Conservation (phyloP, 805 yeast genomes). For the Nakazawaea sp. region DNA sequence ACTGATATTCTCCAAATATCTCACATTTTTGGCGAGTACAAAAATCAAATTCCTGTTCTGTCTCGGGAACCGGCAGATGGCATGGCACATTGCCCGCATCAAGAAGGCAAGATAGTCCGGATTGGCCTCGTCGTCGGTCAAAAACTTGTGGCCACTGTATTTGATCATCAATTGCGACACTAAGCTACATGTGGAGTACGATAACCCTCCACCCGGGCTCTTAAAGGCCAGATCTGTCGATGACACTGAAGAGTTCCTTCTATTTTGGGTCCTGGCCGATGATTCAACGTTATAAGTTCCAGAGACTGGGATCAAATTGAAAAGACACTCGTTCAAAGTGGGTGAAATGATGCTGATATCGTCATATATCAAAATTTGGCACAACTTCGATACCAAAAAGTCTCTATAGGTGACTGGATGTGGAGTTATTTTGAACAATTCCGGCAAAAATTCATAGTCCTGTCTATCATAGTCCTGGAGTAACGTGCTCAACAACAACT, state of each 20-base stretch:
- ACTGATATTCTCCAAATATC: constrained; percentile 7
- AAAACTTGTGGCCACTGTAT: constrained; percentile 28
- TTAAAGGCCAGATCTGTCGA: constrained; percentile 10
- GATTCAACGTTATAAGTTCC: constrained; percentile 2
- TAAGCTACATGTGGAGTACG: constrained; percentile 41
- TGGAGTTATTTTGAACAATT: constrained; percentile 32
- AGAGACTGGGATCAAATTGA: constrained; percentile 48
- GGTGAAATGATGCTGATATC: constrained; percentile 31
- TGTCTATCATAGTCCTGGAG: constrained; percentile 36
- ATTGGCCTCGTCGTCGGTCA: constrained; percentile 34
- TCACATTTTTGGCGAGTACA: constrained; percentile 33
- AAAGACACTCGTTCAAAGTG: constrained; percentile 50
- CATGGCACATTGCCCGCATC: constrained; percentile 47
- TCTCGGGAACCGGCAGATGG: constrained; percentile 41
- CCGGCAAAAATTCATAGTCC: constrained; percentile 45
- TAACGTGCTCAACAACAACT: constrained; percentile 29
- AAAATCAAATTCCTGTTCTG: constrained; percentile 50
- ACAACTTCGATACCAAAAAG: constrained; percentile 48
- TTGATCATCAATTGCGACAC: constrained; percentile 36
- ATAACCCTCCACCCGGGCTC: constrained; percentile 32
- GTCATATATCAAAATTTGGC: constrained; percentile 32
- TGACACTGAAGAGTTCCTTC: constrained; percentile 9
- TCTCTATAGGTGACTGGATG: constrained; percentile 53
- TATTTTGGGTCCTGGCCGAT: constrained; percentile 3
- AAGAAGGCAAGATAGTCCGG: constrained; percentile 53